Base-by-base conservation (phyloP, 306 rosid species). In the Glycine soja region DNA sequence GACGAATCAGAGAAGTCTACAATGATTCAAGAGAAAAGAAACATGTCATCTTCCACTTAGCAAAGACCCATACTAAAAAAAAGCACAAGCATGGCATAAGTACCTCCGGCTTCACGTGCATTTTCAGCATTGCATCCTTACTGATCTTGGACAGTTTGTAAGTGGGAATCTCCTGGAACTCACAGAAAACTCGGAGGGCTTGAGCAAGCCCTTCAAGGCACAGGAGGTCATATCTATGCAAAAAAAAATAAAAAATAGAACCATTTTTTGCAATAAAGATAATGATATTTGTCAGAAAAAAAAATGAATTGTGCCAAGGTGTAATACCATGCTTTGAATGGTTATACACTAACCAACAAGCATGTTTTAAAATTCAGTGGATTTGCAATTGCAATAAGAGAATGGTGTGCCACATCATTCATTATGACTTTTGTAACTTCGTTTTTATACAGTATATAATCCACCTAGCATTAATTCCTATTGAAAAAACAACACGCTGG, bases 51-150 rank as follows among this genome's bases (percentile, higher is more conserved):
- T 71, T 51, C 24, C 66, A 70, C 14, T 54, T 74, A 72, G 77
- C 12, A 75, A 45, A 59, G 61, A 64, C 36, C n/a, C 16, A 12
- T 57, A 61, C 43, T 80, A 3, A 42, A 13, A 48, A 42, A 48
- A 63, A 12, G 30, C 64, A 74, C 51, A 40, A 15, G 8, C 18
- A 56, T 40, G 34, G 10, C 18, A 77, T 67, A 30, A 42, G 24
- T 86, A 95, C 98, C 98, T 95, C 98, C 0, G 97, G 92, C 82
- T 91, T 91, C 66, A 92, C 97, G 79, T 91, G 97, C 89, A 95
- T 89, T 87, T 89, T 91, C 72, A 91, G 85, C 86, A 92, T 87
- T 6, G 87, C 77, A 50, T 91, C 90, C 79, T 78, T 88, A 78
- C 91, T 86, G 47, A 89, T 86, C 77, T 84, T 72, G 24, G 97